Base-by-base conservation (phyloP, 1,139 yeast species). In the Candida sp. region DNA sequence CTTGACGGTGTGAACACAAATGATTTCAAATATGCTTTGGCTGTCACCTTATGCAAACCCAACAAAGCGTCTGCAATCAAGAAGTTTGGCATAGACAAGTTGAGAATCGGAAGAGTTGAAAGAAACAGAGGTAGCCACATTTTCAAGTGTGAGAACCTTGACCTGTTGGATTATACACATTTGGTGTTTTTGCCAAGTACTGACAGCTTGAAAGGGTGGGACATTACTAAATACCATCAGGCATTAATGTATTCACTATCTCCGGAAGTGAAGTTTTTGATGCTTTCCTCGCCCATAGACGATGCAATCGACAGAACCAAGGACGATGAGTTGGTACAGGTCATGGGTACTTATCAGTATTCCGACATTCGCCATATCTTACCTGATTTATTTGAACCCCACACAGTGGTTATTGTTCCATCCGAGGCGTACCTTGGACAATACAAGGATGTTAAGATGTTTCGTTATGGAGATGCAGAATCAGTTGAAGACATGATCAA, bases 41-140 rank as follows among this genome's bases (percentile, higher is more conserved):
- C 69, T 30, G 33, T 71, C 4, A 67, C 67, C 32, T 50, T 75
- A 7, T 59, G 63, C 17, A 69, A 68, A 48, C 78, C 78, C 0
- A 72, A 68, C 46, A 67, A 65, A 43, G 66, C 58, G 47, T 64
- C 73, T 0, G 60, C 58, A 7, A 51, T 53, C 5, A 41, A 38
- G 4, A 57, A 76, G 8, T 52, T 68, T 49, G 80, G 80, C 0
- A 49, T 74, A 6, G 60, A 56, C 41, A 23, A 43, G 23, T 38
- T 59, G 6, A 51, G 59, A 31, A 35, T 66, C 6, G 63, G 59
- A 5, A 54, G 51, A 42, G 58, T 67, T 1, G 25, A 42, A 17
- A 46, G 44, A 32, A 52, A 31, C 35, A 35, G 17, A 17, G 35
- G 25, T 9, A 30, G 17, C 5, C 9, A 45, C n/a, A 26, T 27